Base-by-base conservation (phyloP, 1,139 yeast species). In the Candida pseudoviswanathii region DNA sequence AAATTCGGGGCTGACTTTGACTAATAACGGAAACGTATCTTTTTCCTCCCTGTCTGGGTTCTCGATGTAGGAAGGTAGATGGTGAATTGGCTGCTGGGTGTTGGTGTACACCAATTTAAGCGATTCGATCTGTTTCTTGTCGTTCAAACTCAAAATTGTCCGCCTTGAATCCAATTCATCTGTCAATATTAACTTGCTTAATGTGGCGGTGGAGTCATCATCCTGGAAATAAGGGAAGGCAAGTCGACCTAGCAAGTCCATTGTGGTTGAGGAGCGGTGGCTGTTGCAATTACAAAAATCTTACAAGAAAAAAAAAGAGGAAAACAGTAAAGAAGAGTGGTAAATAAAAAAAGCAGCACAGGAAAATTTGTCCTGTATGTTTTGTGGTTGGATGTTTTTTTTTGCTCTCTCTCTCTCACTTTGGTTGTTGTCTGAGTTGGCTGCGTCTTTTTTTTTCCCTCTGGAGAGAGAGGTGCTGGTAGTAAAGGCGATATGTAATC, bases 151-250 rank as follows among this genome's bases (percentile, higher is more conserved):
- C 8, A 69, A 50, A 3, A 56, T 53, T 41, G 59, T 60, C 30
- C 70, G 52, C 3, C 55, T 47, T 2, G 57, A 44, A 44, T 68
- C 71, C 11, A 49, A 41, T 8, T 58, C 60, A 48, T 68, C 61
- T 7, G 67, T 58, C 26, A 68, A 56, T 11, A 59, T 50, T 3
- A 68, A 49, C 49, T 62, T 64, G 43, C 63, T 65, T 10, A 70
- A 56, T 8, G 59, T 48, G 2, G 67, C 60, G 11, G 49, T 44
- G 5, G 59, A 49, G 21, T 46, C 38, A 1, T 48, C 52, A 7
- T 56, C 46, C 47, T 66, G 61, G 21, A 29, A 45, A 50, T 67
- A 69, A 1, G 74, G 74, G 46, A 69, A 66, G 2, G 64, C 56
- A n/a, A 64, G 49, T 26, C 47, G 50, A 5, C 55, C 50, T 27